Conservation (phyloP, 495 filamentous ascomycete genomes). For the Entonaema liquescens region DNA sequence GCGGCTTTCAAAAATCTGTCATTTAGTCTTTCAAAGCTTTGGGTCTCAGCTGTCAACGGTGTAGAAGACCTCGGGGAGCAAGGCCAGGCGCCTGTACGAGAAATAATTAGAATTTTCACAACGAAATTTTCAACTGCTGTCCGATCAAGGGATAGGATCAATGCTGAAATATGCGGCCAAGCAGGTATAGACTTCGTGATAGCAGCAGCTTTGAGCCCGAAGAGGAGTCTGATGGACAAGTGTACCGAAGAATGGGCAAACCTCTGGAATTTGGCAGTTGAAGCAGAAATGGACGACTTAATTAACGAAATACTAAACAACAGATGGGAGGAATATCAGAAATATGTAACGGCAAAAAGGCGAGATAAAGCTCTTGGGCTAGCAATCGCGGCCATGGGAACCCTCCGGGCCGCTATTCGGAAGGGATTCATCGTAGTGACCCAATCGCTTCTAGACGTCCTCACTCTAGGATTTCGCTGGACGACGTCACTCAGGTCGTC, state of each 20-base stretch:
- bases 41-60: constrained; percentile 6
- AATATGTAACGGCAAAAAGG: not conserved
- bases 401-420: constrained; percentile 3
- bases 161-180: not conserved
- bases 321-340: constrained; percentile 7
- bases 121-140: not conserved
- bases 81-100: not conserved
- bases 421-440: not conserved
- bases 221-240: constrained; percentile 5
- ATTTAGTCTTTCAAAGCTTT: constrained; percentile 11
- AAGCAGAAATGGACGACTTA: not conserved
- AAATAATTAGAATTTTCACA: not conserved
- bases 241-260: not conserved
- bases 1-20: not conserved
- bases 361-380: constrained; percentile 2
- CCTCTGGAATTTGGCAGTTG: not conserved
- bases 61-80: constrained; percentile 11
- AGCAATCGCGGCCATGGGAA: not conserved
- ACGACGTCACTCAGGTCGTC: not conserved
- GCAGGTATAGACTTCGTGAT: constrained; percentile 4
- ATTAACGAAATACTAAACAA: not conserved
- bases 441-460: not conserved
- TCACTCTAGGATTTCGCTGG: not conserved
- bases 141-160: not conserved
- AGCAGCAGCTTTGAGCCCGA: constrained; percentile 1